A percentile compares a stretch with the other conserved stretches of the same genome.
Conservation (phyloP, 164 flowering plant genomes). For the Macadamia integrifolia region DNA sequence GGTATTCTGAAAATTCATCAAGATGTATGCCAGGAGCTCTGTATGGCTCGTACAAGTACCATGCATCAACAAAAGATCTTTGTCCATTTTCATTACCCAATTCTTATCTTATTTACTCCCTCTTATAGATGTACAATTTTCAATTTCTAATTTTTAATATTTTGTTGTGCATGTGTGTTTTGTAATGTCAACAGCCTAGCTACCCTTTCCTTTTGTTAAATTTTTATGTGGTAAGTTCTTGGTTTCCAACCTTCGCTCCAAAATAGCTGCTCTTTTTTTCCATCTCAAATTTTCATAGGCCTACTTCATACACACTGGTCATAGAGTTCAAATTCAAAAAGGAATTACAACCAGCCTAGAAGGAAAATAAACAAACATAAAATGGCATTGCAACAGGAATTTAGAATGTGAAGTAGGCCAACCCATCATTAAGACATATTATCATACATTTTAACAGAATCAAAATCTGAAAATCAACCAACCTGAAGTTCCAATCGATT, state of each 20-base stretch:
- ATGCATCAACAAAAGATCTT: too few species aligned
- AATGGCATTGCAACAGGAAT: background rate
- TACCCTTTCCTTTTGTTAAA: too few species aligned
- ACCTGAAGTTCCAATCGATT: conserved; percentile 70
- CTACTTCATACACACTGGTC: background rate
- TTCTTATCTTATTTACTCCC: too few species aligned
- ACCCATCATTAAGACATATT: background rate
- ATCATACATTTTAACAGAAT: background rate
- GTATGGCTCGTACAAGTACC: too few species aligned
- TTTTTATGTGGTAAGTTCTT: too few species aligned
- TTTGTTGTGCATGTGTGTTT: too few species aligned
- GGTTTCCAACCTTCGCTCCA: background rate
- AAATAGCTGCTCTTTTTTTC: background rate
- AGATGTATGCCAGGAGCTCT: too few species aligned
- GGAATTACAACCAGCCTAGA: background rate
- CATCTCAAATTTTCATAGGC: background rate
- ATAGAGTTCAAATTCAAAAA: background rate
- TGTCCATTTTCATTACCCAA: too few species aligned
- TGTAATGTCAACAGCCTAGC: too few species aligned
- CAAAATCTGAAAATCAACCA: conserved; percentile 3
- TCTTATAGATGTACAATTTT: too few species aligned
- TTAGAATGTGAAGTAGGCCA: background rate
- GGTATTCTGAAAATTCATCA: too few species aligned
- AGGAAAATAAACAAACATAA: background rate
- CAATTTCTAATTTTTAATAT: too few species aligned